These are phyloP conservation scores for Kingdonia uniflora DNA, from an alignment of 164 flowering plant genomes.

Conservation along the genomic window DNA sequence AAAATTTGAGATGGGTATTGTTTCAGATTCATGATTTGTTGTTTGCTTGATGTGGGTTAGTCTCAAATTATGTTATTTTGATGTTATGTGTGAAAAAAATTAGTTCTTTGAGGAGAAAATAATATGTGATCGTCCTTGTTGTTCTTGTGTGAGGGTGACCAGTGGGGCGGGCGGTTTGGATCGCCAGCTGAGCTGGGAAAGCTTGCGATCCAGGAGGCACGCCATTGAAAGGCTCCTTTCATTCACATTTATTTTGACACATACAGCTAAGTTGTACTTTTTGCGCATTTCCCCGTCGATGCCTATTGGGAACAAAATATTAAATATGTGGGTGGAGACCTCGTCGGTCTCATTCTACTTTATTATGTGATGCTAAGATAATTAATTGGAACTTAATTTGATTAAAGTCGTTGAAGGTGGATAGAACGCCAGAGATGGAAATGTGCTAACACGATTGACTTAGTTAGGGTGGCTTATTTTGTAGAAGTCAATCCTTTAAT, in stretches of 20 bases:
- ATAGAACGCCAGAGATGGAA: neutral
- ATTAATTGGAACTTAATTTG: constrained; percentile 7
- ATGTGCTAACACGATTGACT: neutral
- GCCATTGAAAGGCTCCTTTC: too few relatives aligned
- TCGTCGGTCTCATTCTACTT: neutral
- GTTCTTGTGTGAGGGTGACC: too few relatives aligned
- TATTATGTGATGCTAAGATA: too few relatives aligned
- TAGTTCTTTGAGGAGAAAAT: too few relatives aligned
- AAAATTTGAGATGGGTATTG: constrained; percentile 1
- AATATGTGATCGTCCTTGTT: too few relatives aligned
- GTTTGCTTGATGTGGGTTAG: constrained; percentile 15
- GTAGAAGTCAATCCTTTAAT: constrained; percentile 6
- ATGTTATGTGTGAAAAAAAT: too few relatives aligned
- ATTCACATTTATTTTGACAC: too few relatives aligned
- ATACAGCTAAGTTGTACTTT: too few relatives aligned
- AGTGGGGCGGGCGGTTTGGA: too few relatives aligned
- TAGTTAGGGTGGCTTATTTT: constrained; percentile 1
- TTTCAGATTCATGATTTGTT: constrained; percentile 2
- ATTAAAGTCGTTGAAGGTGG: neutral
- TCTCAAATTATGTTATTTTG: constrained; percentile 12
- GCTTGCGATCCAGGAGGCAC: too few relatives aligned
- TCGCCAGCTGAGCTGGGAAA: too few relatives aligned
- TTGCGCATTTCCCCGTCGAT: too few relatives aligned
- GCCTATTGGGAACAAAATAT: neutral
- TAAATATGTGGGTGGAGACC: neutral